These are phyloP conservation scores for Yarrowia sp. DNA, from an alignment of 805 yeast genomes.

Conservation along the genomic window DNA sequence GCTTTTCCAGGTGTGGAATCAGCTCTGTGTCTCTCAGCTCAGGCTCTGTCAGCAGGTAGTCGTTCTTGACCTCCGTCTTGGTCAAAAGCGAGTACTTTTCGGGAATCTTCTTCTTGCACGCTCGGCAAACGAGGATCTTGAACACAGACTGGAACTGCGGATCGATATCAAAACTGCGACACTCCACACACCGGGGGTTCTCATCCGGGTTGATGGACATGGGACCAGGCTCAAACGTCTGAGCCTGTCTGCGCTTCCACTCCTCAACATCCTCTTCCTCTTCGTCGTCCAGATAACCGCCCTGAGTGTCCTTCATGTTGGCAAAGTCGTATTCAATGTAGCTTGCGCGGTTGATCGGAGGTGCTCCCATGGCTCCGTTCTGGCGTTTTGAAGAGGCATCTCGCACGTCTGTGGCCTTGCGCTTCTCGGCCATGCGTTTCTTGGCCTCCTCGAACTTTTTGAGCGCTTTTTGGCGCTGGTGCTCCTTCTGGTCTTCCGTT, in stretches of 20 bases:
- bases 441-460: conserved; percentile 25
- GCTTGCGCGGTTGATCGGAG: conserved; percentile 12
- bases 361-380: background rate
- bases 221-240: conserved; percentile 36
- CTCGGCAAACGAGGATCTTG: conserved; percentile 70
- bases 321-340: conserved; percentile 57
- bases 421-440: conserved; percentile 23
- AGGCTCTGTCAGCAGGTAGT: conserved; percentile 89
- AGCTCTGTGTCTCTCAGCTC: conserved; percentile 71
- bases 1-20: conserved; percentile 76
- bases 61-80: conserved; percentile 92
- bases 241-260: conserved; percentile 58
- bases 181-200: conserved; percentile 73
- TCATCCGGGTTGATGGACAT: conserved; percentile 20
- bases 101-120: conserved; percentile 68
- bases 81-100: conserved; percentile 89
- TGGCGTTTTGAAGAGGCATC: conserved; percentile 1
- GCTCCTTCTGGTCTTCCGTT: conserved; percentile 27
- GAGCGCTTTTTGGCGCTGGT: conserved; percentile 26
- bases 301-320: conserved; percentile 82
- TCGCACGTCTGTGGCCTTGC: conserved; percentile 8
- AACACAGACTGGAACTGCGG: conserved; percentile 67
- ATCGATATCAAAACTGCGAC: conserved; percentile 78
- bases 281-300: conserved; percentile 68
- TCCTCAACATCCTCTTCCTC: conserved; percentile 38